Percentiles rank a stretch among this genome's conserved stretches.
Evolutionary conservation across 2,329 filamentous ascomycete species (phyloP).

Genomic region (Hymenoscyphus occultus): DNA sequence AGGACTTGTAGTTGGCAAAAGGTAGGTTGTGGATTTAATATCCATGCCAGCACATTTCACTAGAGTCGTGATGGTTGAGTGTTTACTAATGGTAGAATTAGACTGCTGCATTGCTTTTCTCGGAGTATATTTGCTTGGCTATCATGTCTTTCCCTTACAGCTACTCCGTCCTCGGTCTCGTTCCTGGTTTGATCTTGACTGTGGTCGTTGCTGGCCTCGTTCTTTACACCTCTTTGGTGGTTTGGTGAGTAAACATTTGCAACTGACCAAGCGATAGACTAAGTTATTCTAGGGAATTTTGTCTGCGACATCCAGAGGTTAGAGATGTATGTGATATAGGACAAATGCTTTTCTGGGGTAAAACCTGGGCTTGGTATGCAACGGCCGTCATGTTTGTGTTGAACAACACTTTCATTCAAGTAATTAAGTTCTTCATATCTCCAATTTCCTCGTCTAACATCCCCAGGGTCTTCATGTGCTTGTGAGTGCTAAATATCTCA

Average conservation of each 20-base stretch:
- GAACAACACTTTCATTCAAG: conserved; percentile 91
- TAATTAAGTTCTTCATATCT: conserved; percentile 32
- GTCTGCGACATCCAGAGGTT: conserved; percentile 83
- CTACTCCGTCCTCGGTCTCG: conserved; percentile 81
- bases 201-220: conserved; percentile 74
- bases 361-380: conserved; percentile 66
- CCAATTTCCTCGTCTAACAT: conserved; percentile 13
- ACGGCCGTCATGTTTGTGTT: conserved; percentile 84
- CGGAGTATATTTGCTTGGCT: conserved; percentile 87
- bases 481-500: conserved; percentile 81
- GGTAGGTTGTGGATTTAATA: conserved; percentile 41
- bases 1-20: conserved; percentile 93
- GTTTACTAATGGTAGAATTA: conserved; percentile 32
- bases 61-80: background rate
- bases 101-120: conserved; percentile 87
- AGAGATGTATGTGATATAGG: conserved; percentile 93
- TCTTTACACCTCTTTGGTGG: conserved; percentile 73
- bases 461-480: conserved; percentile 72
- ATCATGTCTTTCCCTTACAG: conserved; percentile 98
- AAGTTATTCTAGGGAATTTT: conserved; percentile 68
- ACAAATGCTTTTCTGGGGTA: conserved; percentile 90
- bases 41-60: conserved; percentile 4
- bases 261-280: background rate
- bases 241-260: conserved; percentile 48
- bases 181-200: conserved; percentile 82